Evolutionary conservation across 2,329 filamentous ascomycete species (phyloP).

Genomic region (Cercospora sesami): DNA sequence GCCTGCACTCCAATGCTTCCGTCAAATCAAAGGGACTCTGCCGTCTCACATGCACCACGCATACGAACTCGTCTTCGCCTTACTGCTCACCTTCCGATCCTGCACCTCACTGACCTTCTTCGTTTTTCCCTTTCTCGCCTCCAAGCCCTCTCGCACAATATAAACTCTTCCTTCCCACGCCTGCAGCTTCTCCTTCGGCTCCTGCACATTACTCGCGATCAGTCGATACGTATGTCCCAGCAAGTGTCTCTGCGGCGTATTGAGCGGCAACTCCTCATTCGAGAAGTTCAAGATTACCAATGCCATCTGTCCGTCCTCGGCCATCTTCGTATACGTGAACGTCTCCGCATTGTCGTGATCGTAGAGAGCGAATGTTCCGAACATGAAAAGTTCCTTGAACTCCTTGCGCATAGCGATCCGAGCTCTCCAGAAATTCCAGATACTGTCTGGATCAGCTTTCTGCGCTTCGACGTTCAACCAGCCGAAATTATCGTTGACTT

Average conservation of each 20-base stretch:
- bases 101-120: slow-evolving; percentile 19
- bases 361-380: slow-evolving; percentile 62
- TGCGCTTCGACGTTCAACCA: slow-evolving; percentile 64
- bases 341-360: slow-evolving; percentile 54
- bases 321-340: slow-evolving; percentile 51
- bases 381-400: slow-evolving; percentile 64
- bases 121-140: not conserved
- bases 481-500: slow-evolving; percentile 62
- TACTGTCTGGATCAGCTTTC: slow-evolving; percentile 49
- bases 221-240: slow-evolving; percentile 30
- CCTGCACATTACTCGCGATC: slow-evolving; percentile 49
- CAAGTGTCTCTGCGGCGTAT: slow-evolving; percentile 26
- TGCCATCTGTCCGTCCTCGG: slow-evolving; percentile 33
- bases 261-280: slow-evolving; percentile 29
- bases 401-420: slow-evolving; percentile 57
- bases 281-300: slow-evolving; percentile 45
- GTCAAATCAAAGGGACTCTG: not conserved
- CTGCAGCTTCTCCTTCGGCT: slow-evolving; percentile 31
- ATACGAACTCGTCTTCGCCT: not conserved
- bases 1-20: not conserved
- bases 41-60: not conserved
- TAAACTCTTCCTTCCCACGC: slow-evolving; percentile 44
- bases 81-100: slow-evolving; percentile 8
- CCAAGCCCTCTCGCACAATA: slow-evolving; percentile 28
- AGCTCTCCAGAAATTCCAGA: slow-evolving; percentile 62